Conservation (phyloP, 2,329 filamentous ascomycete genomes). For the Hymenoscyphus scutula region DNA sequence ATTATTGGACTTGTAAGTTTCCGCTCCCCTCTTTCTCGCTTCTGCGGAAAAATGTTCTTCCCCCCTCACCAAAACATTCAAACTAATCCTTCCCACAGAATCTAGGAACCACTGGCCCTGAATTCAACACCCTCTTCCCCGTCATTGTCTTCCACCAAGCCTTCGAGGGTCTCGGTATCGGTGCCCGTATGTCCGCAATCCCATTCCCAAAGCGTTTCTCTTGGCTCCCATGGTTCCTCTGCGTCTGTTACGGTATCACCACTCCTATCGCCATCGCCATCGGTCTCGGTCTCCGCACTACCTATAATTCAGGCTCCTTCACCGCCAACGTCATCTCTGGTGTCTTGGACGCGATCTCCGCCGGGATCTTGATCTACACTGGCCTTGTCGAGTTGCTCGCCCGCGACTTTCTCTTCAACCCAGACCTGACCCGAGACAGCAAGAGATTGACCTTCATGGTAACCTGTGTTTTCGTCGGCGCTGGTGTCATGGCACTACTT, state of each 20-base stretch:
- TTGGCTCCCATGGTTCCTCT: constrained; percentile 50
- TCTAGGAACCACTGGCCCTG: constrained; percentile 54
- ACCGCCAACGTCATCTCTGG: constrained; percentile 46
- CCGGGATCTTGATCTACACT: constrained; percentile 50
- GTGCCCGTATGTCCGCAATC: constrained; percentile 57
- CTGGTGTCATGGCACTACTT: constrained; percentile 47
- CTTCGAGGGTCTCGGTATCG: constrained; percentile 62
- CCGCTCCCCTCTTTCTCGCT: background rate
- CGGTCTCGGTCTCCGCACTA: constrained; percentile 46
- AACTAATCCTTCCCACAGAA: constrained; percentile 36
- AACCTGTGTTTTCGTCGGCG: constrained; percentile 41
- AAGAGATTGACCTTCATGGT: constrained; percentile 44
- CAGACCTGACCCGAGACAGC: constrained; percentile 40
- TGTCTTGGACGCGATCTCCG: constrained; percentile 46
- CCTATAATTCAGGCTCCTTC: constrained; percentile 41
- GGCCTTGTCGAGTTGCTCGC: constrained; percentile 50
- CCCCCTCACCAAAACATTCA: background rate
- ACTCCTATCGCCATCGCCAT: constrained; percentile 52
- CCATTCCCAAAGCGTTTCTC: constrained; percentile 44
- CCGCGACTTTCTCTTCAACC: constrained; percentile 50
- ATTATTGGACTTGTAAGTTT: constrained; percentile 52
- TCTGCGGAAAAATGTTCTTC: background rate
- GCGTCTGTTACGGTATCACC: constrained; percentile 48
- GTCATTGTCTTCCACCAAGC: constrained; percentile 63
- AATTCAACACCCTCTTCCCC: constrained; percentile 57